These are phyloP conservation scores for Aspergillus hancockii DNA, from an alignment of 495 filamentous ascomycete genomes.

Conservation along the genomic window DNA sequence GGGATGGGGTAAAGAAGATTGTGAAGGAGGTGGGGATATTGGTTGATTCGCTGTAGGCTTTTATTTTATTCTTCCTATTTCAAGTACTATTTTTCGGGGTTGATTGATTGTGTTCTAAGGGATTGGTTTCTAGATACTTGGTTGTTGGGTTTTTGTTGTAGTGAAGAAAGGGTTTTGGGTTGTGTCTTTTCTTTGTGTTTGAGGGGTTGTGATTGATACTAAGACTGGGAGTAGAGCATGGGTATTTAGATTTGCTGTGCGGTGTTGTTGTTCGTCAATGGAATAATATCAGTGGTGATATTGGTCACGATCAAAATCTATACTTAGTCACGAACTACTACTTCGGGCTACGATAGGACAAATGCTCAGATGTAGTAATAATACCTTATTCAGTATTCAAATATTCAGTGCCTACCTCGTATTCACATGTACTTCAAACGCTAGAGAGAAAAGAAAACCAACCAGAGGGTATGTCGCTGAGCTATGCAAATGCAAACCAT, in stretches of 20 bases:
- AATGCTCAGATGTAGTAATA: no score
- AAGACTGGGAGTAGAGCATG: not conserved
- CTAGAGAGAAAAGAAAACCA: not conserved
- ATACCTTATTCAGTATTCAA: no score
- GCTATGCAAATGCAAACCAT: conserved; percentile 22
- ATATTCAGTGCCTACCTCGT: conserved; percentile 3
- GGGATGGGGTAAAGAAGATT: conserved; percentile 54
- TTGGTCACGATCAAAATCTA: no score
- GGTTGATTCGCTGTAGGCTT: conserved; percentile 33
- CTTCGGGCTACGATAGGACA: no score
- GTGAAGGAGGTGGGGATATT: conserved; percentile 58
- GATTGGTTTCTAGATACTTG: no score
- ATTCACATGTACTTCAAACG: conserved; percentile 7
- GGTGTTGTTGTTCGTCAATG: no score
- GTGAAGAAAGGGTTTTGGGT: not conserved
- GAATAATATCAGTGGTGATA: no score
- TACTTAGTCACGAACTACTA: no score
- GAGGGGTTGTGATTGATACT: not conserved
- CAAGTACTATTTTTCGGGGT: not conserved
- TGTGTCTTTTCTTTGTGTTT: not conserved
- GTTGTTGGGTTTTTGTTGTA: not conserved
- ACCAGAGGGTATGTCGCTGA: conserved; percentile 19
- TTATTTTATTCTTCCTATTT: not conserved
- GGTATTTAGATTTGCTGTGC: not conserved
- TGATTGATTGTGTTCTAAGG: no score